Evolutionary conservation across 176 grass and related monocot genomes (phyloP), one percentile per base, ranked within the genome.

Genomic region (Bolboschoenus planiculmis): DNA sequence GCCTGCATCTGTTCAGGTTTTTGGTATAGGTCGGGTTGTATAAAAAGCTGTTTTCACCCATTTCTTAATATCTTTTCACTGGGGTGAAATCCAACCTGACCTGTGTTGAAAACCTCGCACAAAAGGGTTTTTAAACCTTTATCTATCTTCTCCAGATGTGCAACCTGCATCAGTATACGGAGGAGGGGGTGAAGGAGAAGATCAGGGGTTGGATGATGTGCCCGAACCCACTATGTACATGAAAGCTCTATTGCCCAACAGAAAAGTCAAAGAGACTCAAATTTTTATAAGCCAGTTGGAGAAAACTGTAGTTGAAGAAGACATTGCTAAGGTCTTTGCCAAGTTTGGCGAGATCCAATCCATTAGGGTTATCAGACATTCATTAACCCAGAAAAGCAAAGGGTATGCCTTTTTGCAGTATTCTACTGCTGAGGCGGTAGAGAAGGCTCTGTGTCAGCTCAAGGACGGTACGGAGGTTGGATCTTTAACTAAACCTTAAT

Each of bases 391-490:
- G 79, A 94, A 86, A 70, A 87, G 16, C 37, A 91, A 87, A 57
- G 76, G 90, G 23, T 81, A 84, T 86, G 94, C 90, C 66, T 94
- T 97, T 35, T 63, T 94, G 83, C 85, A 88, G 70, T 97, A 92
- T 84, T 67, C 63, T 48, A 87, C 75, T 50, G 65, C 54, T 79
- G 85, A 88, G 82, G 84, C 90, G 78, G 74, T 84, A 85, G 85
- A 87, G 88, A 94, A 94, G 88, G 88, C 84, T 90, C 86, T 97
- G 53, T 18, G 58, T 81, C 82, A 92, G 84, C 86, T 92, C 78
- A 94, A 94, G 85, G 90, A 90, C 35, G 94, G 91, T 60, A 80
- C 79, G 48, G 90, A 97, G 94, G 91, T 97, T 89, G 78, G 54
- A 63, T 64, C 57, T 84, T 36, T 58, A 40, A 80, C 20, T 60